Evolutionary conservation across 2,329 filamentous ascomycete genomes (phyloP), one percentile per base, ranked within the genome.

Genomic region (Clonostachys rhizophaga): DNA sequence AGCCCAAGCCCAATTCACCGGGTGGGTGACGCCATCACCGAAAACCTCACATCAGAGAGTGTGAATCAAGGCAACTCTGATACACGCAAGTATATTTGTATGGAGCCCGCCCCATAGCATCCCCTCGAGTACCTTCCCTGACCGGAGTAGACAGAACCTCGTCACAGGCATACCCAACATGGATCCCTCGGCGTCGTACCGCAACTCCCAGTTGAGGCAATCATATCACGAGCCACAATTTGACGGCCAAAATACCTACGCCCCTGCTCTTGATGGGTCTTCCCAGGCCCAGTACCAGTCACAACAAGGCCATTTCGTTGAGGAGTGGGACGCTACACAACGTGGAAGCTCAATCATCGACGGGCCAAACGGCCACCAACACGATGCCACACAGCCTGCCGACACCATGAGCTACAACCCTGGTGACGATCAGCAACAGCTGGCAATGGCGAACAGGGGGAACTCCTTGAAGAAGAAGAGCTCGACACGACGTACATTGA

Each of bases 381-480:
- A 30, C 24, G 24, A 30, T 30, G 24, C 24, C 24, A 30, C 24
- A 10, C 39, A 18, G 48, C 30, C 49, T 51, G 45, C 52, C 55
- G 42, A 49, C 54, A 57, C 52, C 53, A 74, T 85, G 67, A 80
- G 76, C 56, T 78, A 69, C 60, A 63, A 73, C 55, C 58, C 74
- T 58, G 60, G 78, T 65, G 68, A 77, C 49, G 67, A 70, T 50
- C 55, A 58, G 40, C 48, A 50, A 17, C 47, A 48, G 37, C 18
- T 43, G 13, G 24, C 41, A 4, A 58, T 43, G 58, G 42, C 64
- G 37, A 63, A 65, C 42, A 67, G 78, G 40, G 69, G 70, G 43
- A 89, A 89, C 50, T 96, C 91, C 0, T 75, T 97, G 56, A 94
- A 89, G 74, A 97, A 97, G 76, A 94, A 90, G 68, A 74, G 74